phyloP scores from a whole-genome alignment of 768 basidiomycete species.

The Podaxis sp. region DNA sequence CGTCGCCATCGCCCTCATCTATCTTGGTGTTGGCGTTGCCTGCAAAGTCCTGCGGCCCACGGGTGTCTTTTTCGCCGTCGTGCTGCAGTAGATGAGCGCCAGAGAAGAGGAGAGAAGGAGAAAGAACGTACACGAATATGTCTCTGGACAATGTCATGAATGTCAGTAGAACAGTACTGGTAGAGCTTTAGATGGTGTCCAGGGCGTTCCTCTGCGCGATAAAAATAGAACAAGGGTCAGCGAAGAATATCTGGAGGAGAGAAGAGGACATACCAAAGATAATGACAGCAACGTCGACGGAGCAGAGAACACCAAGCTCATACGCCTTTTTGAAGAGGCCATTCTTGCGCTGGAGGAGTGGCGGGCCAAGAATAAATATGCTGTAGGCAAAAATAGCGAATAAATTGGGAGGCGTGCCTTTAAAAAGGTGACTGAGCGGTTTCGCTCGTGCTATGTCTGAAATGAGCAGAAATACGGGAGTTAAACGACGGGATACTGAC shows the following conservation, averaged over 20 bases:
- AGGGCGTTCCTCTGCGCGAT: constrained; percentile 61
- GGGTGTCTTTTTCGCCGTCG: constrained; percentile 47
- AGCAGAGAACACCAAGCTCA: constrained; percentile 86
- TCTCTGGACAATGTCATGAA: constrained; percentile 64
- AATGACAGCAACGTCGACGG: constrained; percentile 84
- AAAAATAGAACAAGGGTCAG: constrained; percentile 38
- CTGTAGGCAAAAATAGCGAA: constrained; percentile 61
- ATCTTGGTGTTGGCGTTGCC: constrained; percentile 26
- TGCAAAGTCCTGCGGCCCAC: constrained; percentile 42
- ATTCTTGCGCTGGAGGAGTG: constrained; percentile 65
- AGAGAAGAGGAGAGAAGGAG: not conserved
- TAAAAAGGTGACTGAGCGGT: constrained; percentile 87
- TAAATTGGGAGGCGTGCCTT: constrained; percentile 54
- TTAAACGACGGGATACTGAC: constrained; percentile 36
- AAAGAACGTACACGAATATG: constrained; percentile 42
- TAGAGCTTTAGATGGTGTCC: constrained; percentile 80
- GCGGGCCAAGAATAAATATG: constrained; percentile 36
- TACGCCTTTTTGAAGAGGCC: constrained; percentile 91
- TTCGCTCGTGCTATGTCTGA: constrained; percentile 80
- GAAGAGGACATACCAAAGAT: constrained; percentile 51
- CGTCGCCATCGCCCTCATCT: constrained; percentile 36
- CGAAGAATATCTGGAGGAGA: not conserved
- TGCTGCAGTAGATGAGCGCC: constrained; percentile 26
- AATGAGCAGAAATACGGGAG: constrained; percentile 13
- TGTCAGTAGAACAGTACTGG: constrained; percentile 74